phyloP scores from a whole-genome alignment of 176 grass and related monocot species.

The Paspalum notatum region DNA sequence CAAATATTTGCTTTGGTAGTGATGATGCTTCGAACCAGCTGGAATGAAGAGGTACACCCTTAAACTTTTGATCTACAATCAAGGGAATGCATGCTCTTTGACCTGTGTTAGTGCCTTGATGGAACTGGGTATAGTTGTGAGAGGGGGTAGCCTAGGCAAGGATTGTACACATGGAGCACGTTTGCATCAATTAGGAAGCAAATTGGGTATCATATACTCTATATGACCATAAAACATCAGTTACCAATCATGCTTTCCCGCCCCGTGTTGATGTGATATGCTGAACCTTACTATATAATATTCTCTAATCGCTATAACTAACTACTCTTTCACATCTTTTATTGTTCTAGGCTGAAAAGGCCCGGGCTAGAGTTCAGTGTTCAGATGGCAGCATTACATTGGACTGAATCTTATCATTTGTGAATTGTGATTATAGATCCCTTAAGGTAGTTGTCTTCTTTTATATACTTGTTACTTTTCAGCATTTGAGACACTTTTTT shows the following conservation, averaged over 20 bases:
- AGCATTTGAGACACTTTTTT: background rate
- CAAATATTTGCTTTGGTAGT: slow-evolving; percentile 65
- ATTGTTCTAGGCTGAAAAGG: slow-evolving; percentile 42
- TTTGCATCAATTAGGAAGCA: background rate
- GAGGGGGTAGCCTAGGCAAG: background rate
- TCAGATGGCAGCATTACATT: slow-evolving; percentile 37
- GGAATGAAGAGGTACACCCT: slow-evolving; percentile 66
- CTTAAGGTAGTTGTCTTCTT: slow-evolving; percentile 29
- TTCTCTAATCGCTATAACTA: background rate
- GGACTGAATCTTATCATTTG: background rate
- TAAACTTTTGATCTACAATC: background rate
- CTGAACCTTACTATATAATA: background rate
- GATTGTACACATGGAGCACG: background rate
- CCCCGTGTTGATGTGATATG: background rate
- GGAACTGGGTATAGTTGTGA: background rate
- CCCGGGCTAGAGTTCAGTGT: slow-evolving; percentile 48
- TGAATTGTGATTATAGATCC: background rate
- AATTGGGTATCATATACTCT: background rate
- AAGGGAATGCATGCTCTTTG: slow-evolving; percentile 5
- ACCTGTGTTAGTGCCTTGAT: background rate
- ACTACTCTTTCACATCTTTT: slow-evolving; percentile 2
- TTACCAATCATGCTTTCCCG: background rate
- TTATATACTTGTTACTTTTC: background rate
- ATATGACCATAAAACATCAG: background rate
- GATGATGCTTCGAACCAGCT: slow-evolving; percentile 68